Conservation (phyloP, 2,329 filamentous ascomycete genomes). For the Stachybotrys chlorohalonatus region DNA sequence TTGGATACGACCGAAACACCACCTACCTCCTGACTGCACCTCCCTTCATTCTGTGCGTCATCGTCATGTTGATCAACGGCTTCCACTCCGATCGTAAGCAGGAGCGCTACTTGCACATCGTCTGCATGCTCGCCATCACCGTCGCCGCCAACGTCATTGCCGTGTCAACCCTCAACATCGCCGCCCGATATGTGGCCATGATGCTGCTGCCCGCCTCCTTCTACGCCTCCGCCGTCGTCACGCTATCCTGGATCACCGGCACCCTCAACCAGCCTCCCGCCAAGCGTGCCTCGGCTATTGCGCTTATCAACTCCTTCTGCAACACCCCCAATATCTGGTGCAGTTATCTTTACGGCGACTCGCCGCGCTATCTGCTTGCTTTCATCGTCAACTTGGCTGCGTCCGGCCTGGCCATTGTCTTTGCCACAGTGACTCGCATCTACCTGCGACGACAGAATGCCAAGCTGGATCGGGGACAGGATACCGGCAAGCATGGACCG, state of each 20-base stretch:
- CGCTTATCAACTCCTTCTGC: slow-evolving; percentile 28
- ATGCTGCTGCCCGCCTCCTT: slow-evolving; percentile 23
- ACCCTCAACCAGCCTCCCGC: slow-evolving; percentile 29
- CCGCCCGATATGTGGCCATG: slow-evolving; percentile 31
- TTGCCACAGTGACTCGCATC: slow-evolving; percentile 14
- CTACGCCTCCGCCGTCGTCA: slow-evolving; percentile 20
- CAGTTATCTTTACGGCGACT: slow-evolving; percentile 22
- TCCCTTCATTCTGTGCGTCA: slow-evolving; percentile 31
- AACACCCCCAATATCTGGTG: slow-evolving; percentile 24
- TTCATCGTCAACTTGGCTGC: slow-evolving; percentile 17
- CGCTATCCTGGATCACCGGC: slow-evolving; percentile 31
- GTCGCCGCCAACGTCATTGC: slow-evolving; percentile 27
- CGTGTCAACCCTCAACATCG: slow-evolving; percentile 24
- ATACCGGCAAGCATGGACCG: slow-evolving; percentile 16
- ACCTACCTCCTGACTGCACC: slow-evolving; percentile 36
- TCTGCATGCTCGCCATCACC: slow-evolving; percentile 22
- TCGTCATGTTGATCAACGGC: slow-evolving; percentile 23
- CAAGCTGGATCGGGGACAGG: slow-evolving; percentile 16
- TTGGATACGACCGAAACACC: slow-evolving; percentile 24
- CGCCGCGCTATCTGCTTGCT: slow-evolving; percentile 9
- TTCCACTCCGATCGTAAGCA: slow-evolving; percentile 28
- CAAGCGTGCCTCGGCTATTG: slow-evolving; percentile 30
- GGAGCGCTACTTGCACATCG: slow-evolving; percentile 22
- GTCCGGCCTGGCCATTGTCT: slow-evolving; percentile 14
- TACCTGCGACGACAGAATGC: slow-evolving; percentile 15